phyloP scores from a whole-genome alignment of 2,329 filamentous ascomycete species.

The Xylaria sp. region DNA sequence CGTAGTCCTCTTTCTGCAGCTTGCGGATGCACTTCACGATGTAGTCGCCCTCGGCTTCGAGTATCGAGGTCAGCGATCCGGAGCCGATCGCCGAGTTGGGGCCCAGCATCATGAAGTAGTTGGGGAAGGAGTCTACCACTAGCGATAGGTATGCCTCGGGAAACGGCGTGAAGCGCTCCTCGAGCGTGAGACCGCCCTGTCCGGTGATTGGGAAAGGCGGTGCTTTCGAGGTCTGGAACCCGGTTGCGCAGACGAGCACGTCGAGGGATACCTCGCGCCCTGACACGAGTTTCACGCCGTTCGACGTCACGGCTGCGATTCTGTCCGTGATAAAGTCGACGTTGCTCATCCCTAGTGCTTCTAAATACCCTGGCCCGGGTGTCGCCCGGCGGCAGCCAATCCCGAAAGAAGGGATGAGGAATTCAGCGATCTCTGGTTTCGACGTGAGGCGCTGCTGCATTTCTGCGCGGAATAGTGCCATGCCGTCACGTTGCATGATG shows the following conservation, averaged over 20 bases:
- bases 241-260: slow-evolving; percentile 54
- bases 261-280: slow-evolving; percentile 48
- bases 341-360: slow-evolving; percentile 49
- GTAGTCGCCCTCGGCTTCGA: slow-evolving; percentile 56
- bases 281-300: slow-evolving; percentile 42
- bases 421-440: slow-evolving; percentile 51
- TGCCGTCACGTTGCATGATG: slow-evolving; percentile 43
- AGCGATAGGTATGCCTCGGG: slow-evolving; percentile 53
- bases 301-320: slow-evolving; percentile 44
- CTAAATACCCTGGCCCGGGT: slow-evolving; percentile 53
- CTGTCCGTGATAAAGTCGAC: slow-evolving; percentile 47
- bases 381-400: slow-evolving; percentile 53
- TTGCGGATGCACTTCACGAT: slow-evolving; percentile 53
- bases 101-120: slow-evolving; percentile 55
- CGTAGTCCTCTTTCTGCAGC: slow-evolving; percentile 53
- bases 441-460: slow-evolving; percentile 49
- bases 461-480: slow-evolving; percentile 41
- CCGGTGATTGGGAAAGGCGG: slow-evolving; percentile 51
- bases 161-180: slow-evolving; percentile 45
- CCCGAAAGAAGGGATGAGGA: slow-evolving; percentile 50
- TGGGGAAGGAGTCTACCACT: slow-evolving; percentile 54
- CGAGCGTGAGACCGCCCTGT: slow-evolving; percentile 44
- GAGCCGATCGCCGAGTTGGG: slow-evolving; percentile 55
- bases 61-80: slow-evolving; percentile 52
- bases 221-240: slow-evolving; percentile 49